Percentiles rank a stretch among this genome's conserved stretches.
phyloP scores from a whole-genome alignment of 495 filamentous ascomycete genomes.

The Tuber brumale region DNA sequence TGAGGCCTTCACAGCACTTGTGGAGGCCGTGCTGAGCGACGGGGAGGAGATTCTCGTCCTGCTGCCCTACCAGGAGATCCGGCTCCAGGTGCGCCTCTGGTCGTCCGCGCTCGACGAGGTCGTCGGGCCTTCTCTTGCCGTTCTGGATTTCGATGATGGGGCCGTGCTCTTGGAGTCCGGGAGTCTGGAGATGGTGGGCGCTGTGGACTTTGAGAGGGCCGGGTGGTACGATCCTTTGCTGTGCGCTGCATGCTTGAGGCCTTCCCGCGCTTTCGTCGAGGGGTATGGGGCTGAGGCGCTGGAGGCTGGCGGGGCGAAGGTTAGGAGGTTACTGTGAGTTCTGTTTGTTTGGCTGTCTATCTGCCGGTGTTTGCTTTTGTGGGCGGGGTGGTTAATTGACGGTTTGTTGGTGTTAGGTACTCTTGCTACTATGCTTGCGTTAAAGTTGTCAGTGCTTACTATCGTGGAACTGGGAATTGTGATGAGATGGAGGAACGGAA shows the following conservation, averaged over 20 bases:
- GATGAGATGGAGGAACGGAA: conserved; percentile 34
- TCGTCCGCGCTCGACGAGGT: conserved; percentile 53
- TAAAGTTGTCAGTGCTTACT: conserved; percentile 28
- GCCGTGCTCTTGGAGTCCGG: conserved; percentile 51
- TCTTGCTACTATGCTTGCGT: conserved; percentile 32
- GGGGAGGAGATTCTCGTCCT: conserved; percentile 63
- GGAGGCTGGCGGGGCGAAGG: conserved; percentile 6
- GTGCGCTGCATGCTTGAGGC: conserved; percentile 18
- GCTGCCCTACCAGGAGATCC: conserved; percentile 59
- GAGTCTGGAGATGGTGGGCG: conserved; percentile 16
- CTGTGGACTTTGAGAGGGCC: conserved; percentile 38
- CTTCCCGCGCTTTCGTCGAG: conserved; percentile 22
- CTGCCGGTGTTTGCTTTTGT: neutral
- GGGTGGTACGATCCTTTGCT: conserved; percentile 36
- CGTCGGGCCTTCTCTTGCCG: conserved; percentile 51
- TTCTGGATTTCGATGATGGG: conserved; percentile 53
- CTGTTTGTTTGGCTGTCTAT: neutral
- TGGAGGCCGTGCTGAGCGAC: conserved; percentile 60
- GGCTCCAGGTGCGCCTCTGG: conserved; percentile 49
- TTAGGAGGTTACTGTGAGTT: conserved; percentile 4
- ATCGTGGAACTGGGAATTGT: conserved; percentile 11
- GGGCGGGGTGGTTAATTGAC: neutral
- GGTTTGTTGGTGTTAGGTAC: conserved; percentile 16
- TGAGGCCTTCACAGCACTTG: conserved; percentile 54
- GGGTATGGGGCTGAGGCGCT: conserved; percentile 30